Evolutionary conservation across 805 yeast genomes (phyloP).

Genomic region (Ogataea haglerorum): DNA sequence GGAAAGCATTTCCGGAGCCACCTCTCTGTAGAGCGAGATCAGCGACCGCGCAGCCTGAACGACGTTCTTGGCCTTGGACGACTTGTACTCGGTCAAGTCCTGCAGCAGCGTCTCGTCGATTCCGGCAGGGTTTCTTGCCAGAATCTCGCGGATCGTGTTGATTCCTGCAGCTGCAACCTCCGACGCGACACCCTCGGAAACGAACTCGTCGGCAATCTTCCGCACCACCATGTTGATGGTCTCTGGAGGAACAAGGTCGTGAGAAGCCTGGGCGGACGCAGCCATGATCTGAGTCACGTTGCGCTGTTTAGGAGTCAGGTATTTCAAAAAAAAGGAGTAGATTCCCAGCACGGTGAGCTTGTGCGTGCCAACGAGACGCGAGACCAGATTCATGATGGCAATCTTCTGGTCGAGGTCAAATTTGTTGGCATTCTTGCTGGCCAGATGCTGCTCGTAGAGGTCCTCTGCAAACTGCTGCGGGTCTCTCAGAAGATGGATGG

Average conservation of each 20-base stretch:
- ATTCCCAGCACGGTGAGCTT: conserved; percentile 86
- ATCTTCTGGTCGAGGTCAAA: conserved; percentile 87
- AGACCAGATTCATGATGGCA: conserved; percentile 78
- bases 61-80: conserved; percentile 91
- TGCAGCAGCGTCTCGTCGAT: conserved; percentile 84
- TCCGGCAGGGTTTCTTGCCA: conserved; percentile 91
- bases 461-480: conserved; percentile 97
- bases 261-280: conserved; percentile 94
- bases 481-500: conserved; percentile 89
- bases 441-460: conserved; percentile 67
- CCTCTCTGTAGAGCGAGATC: conserved; percentile 82
- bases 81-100: conserved; percentile 85
- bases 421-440: conserved; percentile 63
- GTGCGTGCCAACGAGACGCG: conserved; percentile 91
- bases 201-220: conserved; percentile 95
- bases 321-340: conserved; percentile 84
- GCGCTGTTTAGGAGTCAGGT: conserved; percentile 88
- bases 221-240: conserved; percentile 73
- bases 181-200: conserved; percentile 96
- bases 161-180: conserved; percentile 98
- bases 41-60: conserved; percentile 91
- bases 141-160: conserved; percentile 90
- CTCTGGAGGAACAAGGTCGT: conserved; percentile 97
- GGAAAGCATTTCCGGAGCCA: conserved; percentile 93
- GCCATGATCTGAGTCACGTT: conserved; percentile 97